These are phyloP conservation scores for Cinnamomum micranthum DNA, from an alignment of 164 flowering plant species.

Conservation along the genomic window DNA sequence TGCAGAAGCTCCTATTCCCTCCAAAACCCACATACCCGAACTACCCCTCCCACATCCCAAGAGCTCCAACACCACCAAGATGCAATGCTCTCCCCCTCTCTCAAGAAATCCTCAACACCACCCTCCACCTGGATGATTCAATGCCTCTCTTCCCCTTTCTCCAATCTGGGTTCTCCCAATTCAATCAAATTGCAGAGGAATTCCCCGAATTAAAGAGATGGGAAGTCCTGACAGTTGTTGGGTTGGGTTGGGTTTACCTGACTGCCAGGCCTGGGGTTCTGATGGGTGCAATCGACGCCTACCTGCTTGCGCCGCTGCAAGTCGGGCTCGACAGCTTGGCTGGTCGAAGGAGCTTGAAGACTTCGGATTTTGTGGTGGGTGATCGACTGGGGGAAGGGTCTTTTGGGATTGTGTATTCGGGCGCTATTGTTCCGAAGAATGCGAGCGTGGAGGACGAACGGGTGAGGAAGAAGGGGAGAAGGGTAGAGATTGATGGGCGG, in stretches of 20 bases:
- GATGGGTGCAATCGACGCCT: slow-evolving; percentile 86
- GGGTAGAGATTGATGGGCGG: slow-evolving; percentile 37
- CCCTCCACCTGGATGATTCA: slow-evolving; percentile 30
- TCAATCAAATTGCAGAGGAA: slow-evolving; percentile 39
- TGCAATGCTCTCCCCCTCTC: slow-evolving; percentile 48
- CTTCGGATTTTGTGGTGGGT: slow-evolving; percentile 66
- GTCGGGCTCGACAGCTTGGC: slow-evolving; percentile 53
- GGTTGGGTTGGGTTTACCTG: slow-evolving; percentile 76
- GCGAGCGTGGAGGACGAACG: slow-evolving; percentile 36
- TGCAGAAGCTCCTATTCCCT: slow-evolving; percentile 22
- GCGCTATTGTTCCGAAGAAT: slow-evolving; percentile 73
- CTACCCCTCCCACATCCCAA: slow-evolving; percentile 15
- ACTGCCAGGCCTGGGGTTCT: slow-evolving; percentile 97
- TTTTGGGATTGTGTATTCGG: slow-evolving; percentile 88
- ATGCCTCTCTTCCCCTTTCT: slow-evolving; percentile 40
- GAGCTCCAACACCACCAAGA: slow-evolving; percentile 18
- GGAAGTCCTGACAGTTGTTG: slow-evolving; percentile 52
- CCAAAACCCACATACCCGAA: slow-evolving; percentile 19
- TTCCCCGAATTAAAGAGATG: slow-evolving; percentile 65
- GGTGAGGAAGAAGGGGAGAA: slow-evolving; percentile 35
- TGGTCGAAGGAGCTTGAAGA: slow-evolving; percentile 69
- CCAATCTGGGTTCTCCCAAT: slow-evolving; percentile 41
- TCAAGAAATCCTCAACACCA: slow-evolving; percentile 26
- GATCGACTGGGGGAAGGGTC: slow-evolving; percentile 85
- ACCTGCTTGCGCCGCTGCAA: slow-evolving; percentile 83